phyloP scores from a whole-genome alignment of 805 yeast genomes.

The Myxozyma sirexii region DNA sequence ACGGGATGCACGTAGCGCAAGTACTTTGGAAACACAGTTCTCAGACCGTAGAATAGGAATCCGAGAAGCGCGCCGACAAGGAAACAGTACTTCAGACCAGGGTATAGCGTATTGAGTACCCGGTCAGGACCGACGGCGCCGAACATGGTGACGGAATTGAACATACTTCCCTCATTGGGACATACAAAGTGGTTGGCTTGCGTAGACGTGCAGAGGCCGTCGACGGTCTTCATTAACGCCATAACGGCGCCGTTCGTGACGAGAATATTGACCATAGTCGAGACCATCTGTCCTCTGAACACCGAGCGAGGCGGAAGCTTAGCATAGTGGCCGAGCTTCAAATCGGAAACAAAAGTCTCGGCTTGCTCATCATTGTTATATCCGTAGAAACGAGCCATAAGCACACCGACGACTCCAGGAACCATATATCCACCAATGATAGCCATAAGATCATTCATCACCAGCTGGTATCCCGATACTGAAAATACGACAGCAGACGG shows the following conservation, averaged over 20 bases:
- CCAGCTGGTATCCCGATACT: slow-evolving; percentile 60
- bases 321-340: slow-evolving; percentile 57
- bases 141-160: slow-evolving; percentile 32
- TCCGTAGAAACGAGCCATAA: slow-evolving; percentile 45
- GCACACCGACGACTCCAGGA: slow-evolving; percentile 47
- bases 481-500: slow-evolving; percentile 67
- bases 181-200: slow-evolving; percentile 32
- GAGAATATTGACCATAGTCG: slow-evolving; percentile 58
- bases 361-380: slow-evolving; percentile 50
- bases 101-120: slow-evolving; percentile 49
- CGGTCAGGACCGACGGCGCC: slow-evolving; percentile 37
- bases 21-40: slow-evolving; percentile 11
- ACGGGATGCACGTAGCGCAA: slow-evolving; percentile 18
- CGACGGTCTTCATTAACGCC: slow-evolving; percentile 46
- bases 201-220: slow-evolving; percentile 32
- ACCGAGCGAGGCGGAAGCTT: slow-evolving; percentile 55
- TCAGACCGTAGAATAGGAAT: slow-evolving; percentile 34
- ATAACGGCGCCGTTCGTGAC: slow-evolving; percentile 52
- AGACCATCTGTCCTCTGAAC: slow-evolving; percentile 55
- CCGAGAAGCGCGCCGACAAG: slow-evolving; percentile 51
- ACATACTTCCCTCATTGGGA: slow-evolving; percentile 33
- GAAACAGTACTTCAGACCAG: slow-evolving; percentile 65
- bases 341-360: slow-evolving; percentile 43
- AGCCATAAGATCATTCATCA: slow-evolving; percentile 52
- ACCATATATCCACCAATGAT: slow-evolving; percentile 16